Evolutionary conservation across 345 rosid genomes (phyloP).

Genomic region (Hibiscus mutabilis): DNA sequence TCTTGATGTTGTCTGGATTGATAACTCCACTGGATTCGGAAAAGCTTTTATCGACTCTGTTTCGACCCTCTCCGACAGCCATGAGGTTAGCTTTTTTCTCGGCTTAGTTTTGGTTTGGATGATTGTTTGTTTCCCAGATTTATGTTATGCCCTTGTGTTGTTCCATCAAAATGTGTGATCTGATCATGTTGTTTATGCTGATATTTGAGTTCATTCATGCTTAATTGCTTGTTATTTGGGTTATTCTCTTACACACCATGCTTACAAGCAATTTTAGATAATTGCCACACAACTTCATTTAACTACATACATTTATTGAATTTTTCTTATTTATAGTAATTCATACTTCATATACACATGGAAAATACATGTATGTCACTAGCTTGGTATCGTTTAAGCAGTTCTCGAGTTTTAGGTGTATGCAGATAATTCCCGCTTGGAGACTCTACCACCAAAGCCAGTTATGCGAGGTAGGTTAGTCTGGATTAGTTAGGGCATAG

Average conservation of each 20-base stretch:
- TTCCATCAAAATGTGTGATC: neutral
- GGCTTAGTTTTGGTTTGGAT: neutral
- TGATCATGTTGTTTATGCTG: neutral
- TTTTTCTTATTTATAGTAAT: too few relatives aligned
- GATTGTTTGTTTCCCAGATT: neutral
- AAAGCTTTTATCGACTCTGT: constrained; percentile 52
- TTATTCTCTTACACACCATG: neutral
- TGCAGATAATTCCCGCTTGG: too few relatives aligned
- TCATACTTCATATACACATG: neutral
- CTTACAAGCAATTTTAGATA: too few relatives aligned
- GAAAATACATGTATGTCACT: neutral
- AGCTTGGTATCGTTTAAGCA: too few relatives aligned
- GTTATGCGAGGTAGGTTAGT: too few relatives aligned
- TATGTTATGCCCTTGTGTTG: neutral
- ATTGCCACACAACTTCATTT: neutral
- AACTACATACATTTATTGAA: too few relatives aligned
- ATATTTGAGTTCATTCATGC: neutral
- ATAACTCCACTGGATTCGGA: constrained; percentile 73
- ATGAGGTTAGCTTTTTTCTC: constrained; percentile 38
- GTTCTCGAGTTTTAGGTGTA: too few relatives aligned
- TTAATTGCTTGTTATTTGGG: neutral
- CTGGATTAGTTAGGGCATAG: too few relatives aligned
- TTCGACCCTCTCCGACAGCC: constrained; percentile 63
- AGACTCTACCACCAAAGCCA: too few relatives aligned
- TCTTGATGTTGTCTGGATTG: constrained; percentile 73